A percentile compares a stretch with the other conserved stretches of the same genome.
Evolutionary conservation across 2,329 filamentous ascomycete genomes (phyloP).

Genomic region (Aspergillus niger): DNA sequence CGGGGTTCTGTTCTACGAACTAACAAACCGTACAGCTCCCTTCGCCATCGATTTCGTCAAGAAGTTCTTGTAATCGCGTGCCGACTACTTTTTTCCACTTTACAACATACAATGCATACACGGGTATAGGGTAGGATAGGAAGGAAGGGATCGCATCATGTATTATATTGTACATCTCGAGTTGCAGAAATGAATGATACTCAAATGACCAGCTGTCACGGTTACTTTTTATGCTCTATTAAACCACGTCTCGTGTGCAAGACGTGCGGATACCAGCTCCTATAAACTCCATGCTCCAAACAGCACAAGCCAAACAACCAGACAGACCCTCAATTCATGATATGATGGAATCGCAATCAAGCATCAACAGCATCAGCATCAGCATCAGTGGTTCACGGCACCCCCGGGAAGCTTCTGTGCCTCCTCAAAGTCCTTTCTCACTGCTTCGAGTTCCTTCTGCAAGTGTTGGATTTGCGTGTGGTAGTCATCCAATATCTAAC

Average conservation of each 20-base stretch:
- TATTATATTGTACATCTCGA: slow-evolving; percentile 4
- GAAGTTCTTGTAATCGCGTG: slow-evolving; percentile 46
- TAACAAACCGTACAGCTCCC: slow-evolving; percentile 40
- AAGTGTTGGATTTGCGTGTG: slow-evolving; percentile 58
- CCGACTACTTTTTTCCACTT: too few species aligned
- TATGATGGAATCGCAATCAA: too few species aligned
- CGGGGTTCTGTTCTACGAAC: background rate
- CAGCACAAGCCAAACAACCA: background rate
- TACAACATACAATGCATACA: too few species aligned
- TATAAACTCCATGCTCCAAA: slow-evolving; percentile 5
- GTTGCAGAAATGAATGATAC: background rate
- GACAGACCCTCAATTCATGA: background rate
- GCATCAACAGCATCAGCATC: background rate
- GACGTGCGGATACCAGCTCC: slow-evolving; percentile 9
- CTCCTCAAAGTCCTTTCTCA: slow-evolving; percentile 61
- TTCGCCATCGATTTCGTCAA: slow-evolving; percentile 53
- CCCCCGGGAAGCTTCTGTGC: slow-evolving; percentile 48
- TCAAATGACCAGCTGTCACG: background rate
- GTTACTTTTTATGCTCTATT: slow-evolving; percentile 3
- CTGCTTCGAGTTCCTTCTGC: slow-evolving; percentile 60
- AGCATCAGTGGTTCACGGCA: slow-evolving; percentile 18
- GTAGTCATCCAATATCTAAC: slow-evolving; percentile 55
- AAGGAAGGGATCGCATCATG: slow-evolving; percentile 4
- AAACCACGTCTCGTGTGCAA: background rate
- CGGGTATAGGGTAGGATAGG: background rate